These are phyloP conservation scores for Kluyveromyces lactis DNA, from an alignment of 805 yeast species.

Conservation along the genomic window DNA sequence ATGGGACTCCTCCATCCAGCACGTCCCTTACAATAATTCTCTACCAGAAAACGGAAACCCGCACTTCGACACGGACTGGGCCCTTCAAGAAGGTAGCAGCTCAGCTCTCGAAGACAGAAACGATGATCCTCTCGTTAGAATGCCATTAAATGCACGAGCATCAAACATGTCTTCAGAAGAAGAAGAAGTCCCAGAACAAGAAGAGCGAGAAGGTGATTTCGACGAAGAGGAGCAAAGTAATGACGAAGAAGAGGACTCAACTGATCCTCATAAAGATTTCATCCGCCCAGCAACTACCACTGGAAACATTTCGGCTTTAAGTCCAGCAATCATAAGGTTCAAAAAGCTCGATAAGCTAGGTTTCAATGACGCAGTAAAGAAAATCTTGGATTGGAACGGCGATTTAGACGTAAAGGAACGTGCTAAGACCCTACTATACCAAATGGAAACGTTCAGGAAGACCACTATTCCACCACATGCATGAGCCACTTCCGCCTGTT, in stretches of 20 bases:
- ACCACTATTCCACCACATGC: not conserved
- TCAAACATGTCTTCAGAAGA: not conserved
- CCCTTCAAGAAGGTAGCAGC: not conserved
- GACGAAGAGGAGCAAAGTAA: constrained; percentile 4
- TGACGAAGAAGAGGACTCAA: not conserved
- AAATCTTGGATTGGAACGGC: constrained; percentile 8
- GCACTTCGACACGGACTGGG: not conserved
- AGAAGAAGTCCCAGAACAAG: not conserved
- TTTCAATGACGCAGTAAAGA: constrained; percentile 21
- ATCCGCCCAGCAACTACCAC: not conserved
- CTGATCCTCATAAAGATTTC: not conserved
- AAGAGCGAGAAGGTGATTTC: too few relatives aligned
- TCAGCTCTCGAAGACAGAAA: constrained; percentile 2
- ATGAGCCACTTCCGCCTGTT: too few relatives aligned
- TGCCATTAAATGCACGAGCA: not conserved
- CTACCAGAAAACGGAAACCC: not conserved
- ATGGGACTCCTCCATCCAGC: constrained; percentile 24
- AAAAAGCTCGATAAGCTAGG: constrained; percentile 22
- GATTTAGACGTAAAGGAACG: constrained; percentile 15
- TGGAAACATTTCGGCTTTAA: constrained; percentile 10
- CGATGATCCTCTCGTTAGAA: not conserved
- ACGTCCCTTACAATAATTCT: not conserved
- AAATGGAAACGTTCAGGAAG: constrained; percentile 23
- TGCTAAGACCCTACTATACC: constrained; percentile 24
- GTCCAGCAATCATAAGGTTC: constrained; percentile 22